Percentiles rank a stretch among this genome's conserved stretches.
phyloP scores from a whole-genome alignment of 208 protist species.

The Acanthamoeba lugdunensis region DNA sequence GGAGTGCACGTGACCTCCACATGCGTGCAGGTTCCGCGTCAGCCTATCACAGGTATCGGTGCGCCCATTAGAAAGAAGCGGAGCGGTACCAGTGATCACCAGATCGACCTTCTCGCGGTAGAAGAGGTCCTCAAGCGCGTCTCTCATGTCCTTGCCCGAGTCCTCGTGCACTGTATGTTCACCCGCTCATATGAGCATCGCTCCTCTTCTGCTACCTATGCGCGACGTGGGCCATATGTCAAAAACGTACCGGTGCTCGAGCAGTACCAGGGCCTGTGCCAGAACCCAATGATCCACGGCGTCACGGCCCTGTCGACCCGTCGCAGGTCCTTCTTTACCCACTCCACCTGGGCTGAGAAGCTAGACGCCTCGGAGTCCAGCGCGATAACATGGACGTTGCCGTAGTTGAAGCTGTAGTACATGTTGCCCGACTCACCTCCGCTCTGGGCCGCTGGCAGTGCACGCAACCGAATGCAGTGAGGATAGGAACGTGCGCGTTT shows the following conservation, averaged over 20 bases:
- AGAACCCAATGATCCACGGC: conserved; percentile 50
- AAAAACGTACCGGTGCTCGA: neutral
- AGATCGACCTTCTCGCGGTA: conserved; percentile 34
- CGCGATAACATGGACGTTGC: conserved; percentile 6
- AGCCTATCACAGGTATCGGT: neutral
- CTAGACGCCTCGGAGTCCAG: conserved; percentile 16
- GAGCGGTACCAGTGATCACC: neutral
- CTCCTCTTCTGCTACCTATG: too few species aligned
- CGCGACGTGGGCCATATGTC: neutral
- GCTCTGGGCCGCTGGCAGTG: neutral
- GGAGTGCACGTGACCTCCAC: neutral
- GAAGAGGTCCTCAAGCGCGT: conserved; percentile 31
- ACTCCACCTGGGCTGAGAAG: neutral
- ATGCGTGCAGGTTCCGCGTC: neutral
- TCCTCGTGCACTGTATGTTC: neutral
- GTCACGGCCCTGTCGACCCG: neutral
- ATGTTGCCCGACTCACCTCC: conserved; percentile 4
- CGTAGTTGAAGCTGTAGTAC: conserved; percentile 73
- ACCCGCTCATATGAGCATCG: neutral
- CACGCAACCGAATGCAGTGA: neutral
- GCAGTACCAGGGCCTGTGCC: conserved; percentile 59
- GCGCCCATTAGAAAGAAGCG: neutral
- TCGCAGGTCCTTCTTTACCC: conserved; percentile 24
- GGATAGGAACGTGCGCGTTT: too few species aligned
- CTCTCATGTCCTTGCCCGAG: neutral